These are phyloP conservation scores for Mytilinidion resinicola DNA, from an alignment of 495 filamentous ascomycete species.

Conservation along the genomic window DNA sequence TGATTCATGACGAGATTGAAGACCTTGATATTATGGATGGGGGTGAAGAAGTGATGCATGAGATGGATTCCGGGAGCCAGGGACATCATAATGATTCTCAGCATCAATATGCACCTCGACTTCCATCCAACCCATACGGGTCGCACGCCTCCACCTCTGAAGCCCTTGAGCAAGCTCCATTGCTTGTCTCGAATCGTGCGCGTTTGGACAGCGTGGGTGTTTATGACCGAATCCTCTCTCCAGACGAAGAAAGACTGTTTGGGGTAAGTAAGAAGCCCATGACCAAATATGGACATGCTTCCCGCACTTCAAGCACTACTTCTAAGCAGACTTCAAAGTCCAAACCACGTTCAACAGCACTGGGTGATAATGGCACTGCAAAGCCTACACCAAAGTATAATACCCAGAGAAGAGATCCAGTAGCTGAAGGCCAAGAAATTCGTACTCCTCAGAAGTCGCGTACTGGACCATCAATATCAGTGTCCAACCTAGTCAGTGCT, in stretches of 20 bases:
- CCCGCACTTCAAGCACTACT: background rate
- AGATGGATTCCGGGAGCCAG: background rate
- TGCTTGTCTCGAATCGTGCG: background rate
- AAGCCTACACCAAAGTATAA: background rate
- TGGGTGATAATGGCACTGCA: background rate
- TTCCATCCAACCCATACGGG: background rate
- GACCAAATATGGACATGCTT: background rate
- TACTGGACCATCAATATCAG: background rate
- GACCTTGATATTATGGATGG: background rate
- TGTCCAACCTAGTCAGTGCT: background rate
- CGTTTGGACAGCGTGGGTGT: background rate
- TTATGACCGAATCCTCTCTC: background rate
- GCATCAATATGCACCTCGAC: background rate
- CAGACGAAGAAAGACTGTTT: background rate
- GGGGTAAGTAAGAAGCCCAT: background rate
- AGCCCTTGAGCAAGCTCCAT: background rate
- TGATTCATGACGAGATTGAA: background rate
- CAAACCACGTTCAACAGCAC: background rate
- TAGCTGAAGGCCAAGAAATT: background rate
- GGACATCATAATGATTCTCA: background rate
- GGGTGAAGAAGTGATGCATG: background rate
- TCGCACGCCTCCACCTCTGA: background rate
- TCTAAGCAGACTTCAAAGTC: background rate
- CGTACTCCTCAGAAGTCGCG: background rate
- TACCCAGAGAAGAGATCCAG: background rate